Evolutionary conservation across 2,329 filamentous ascomycete species (phyloP), one percentile per base, ranked within the genome.

Genomic region (Xylaria arbuscula): DNA sequence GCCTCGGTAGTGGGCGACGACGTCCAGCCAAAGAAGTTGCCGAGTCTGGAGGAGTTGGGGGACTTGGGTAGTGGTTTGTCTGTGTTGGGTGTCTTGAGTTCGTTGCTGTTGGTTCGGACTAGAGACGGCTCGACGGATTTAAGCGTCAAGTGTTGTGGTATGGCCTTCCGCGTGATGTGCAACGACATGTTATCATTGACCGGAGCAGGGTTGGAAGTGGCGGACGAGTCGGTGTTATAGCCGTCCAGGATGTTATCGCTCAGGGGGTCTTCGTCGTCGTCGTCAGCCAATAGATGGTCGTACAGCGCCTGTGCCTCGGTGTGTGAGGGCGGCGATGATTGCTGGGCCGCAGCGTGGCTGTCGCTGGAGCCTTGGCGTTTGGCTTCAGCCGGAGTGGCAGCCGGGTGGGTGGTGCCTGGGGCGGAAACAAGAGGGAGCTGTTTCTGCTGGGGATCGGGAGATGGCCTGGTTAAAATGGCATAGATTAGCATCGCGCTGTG

Each of bases 1-100:
- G 82, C 83, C 48, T 87, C 84, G 19, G 85, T 85, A 56, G 78
- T 79, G 22, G 84, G 82, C 42, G 82, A 81, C 32, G 80, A 83
- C 62, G 81, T 80, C 87, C 87, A 89, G 73, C 83, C 84, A 74
- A 89, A 88, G 72, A 88, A 83, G 36, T 79, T 81, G 62, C 84
- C 84, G 70, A 88, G 81, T 70, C 83, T 78, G 76, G 86, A 78
- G 64, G 86, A 79, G 72, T 78, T 77, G 67, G 87, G 87, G 7
- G 87, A 88, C 70, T 82, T 87, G 11, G 86, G 86, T 4, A 87
- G 75, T 32, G 85, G 85, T 71, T 87, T 88, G 77, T 87, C 85
- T 50, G 85, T 81, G 71, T 84, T 80, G 9, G 81, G 81, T 73
- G 78, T 78, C 72, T 72, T 79, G 62, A 74, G 47, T 34, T 76